A percentile compares a stretch with the other conserved stretches of the same genome.
Evolutionary conservation across 2,329 filamentous ascomycete genomes (phyloP).

Genomic region (Fusarium citri): DNA sequence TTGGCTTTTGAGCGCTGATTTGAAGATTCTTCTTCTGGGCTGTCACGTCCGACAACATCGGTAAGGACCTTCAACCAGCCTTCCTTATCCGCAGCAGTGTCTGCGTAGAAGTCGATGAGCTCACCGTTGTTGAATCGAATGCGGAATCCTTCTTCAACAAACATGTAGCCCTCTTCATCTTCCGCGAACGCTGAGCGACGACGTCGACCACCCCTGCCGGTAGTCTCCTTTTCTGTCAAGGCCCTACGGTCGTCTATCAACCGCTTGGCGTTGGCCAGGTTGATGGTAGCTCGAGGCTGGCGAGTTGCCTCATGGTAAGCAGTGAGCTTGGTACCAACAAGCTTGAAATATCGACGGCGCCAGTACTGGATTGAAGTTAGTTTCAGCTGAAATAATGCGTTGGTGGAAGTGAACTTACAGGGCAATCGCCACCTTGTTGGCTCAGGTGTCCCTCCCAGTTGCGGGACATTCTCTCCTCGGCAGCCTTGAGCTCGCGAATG

Average conservation of each 20-base stretch:
- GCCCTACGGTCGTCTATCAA: constrained; percentile 91
- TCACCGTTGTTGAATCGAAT: constrained; percentile 99
- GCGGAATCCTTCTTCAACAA: constrained; percentile 98
- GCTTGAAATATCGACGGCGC: constrained; percentile 97
- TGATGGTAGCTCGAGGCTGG: constrained; percentile 96
- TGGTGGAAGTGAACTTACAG: constrained; percentile 70
- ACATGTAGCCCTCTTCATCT: constrained; percentile 99
- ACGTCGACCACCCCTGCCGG: constrained; percentile 79
- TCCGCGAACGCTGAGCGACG: constrained; percentile 96
- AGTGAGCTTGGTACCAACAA: constrained; percentile 89
- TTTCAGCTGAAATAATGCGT: background rate
- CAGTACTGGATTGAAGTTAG: constrained; percentile 78
- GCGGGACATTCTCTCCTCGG: constrained; percentile 81
- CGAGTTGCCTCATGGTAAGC: constrained; percentile 96
- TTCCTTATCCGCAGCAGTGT: constrained; percentile 87
- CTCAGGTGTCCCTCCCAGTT: constrained; percentile 91
- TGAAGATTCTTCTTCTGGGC: constrained; percentile 59
- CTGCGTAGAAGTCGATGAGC: constrained; percentile 98
- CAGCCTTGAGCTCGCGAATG: constrained; percentile 91
- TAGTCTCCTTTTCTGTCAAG: constrained; percentile 85
- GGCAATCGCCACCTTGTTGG: constrained; percentile 97
- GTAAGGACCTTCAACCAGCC: constrained; percentile 92
- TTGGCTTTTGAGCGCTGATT: constrained; percentile 63
- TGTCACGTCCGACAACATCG: constrained; percentile 73
- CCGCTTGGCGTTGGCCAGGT: constrained; percentile 90